phyloP scores from a whole-genome alignment of 352 stramenopile species.

The Phytophthora fragariae region DNA sequence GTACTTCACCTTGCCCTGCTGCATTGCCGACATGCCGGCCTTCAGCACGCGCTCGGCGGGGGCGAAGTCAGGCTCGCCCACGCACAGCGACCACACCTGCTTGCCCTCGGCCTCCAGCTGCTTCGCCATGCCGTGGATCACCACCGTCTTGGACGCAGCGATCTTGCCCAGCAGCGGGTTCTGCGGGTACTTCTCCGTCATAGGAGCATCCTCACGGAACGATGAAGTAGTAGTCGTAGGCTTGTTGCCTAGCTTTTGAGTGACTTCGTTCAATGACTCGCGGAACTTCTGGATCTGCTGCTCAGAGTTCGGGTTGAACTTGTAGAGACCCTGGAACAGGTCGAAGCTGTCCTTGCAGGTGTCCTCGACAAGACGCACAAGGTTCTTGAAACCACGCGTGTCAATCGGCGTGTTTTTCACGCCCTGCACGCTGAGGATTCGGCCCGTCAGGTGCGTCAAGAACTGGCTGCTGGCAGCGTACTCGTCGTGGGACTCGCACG shows the following conservation, averaged over 20 bases:
- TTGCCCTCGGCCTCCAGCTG: conserved; percentile 95
- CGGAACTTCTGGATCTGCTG: conserved; percentile 84
- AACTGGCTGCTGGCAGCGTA: conserved; percentile 98
- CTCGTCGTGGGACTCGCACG: conserved; percentile 96
- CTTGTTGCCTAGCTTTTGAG: conserved; percentile 46
- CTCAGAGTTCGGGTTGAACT: conserved; percentile 95
- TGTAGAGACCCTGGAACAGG: conserved; percentile 98
- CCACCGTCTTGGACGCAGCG: conserved; percentile 91
- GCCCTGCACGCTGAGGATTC: conserved; percentile 93
- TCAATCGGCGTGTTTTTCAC: conserved; percentile 94
- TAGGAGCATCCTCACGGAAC: conserved; percentile 12
- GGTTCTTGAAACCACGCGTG: conserved; percentile 97
- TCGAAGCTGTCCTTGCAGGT: conserved; percentile 98
- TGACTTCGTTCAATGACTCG: conserved; percentile 65
- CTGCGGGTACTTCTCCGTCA: conserved; percentile 70
- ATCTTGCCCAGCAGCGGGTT: conserved; percentile 89
- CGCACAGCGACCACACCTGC: conserved; percentile 93
- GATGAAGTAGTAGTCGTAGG: not conserved
- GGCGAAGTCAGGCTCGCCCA: conserved; percentile 95
- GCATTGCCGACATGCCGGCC: conserved; percentile 79
- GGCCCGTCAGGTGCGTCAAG: conserved; percentile 97
- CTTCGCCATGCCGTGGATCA: conserved; percentile 97
- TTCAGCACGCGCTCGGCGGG: conserved; percentile 91
- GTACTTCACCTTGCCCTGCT: conserved; percentile 93
- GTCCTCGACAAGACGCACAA: conserved; percentile 96